Conservation (phyloP, 2,329 filamentous ascomycete genomes). For the Pseudogymnoascus sp. region DNA sequence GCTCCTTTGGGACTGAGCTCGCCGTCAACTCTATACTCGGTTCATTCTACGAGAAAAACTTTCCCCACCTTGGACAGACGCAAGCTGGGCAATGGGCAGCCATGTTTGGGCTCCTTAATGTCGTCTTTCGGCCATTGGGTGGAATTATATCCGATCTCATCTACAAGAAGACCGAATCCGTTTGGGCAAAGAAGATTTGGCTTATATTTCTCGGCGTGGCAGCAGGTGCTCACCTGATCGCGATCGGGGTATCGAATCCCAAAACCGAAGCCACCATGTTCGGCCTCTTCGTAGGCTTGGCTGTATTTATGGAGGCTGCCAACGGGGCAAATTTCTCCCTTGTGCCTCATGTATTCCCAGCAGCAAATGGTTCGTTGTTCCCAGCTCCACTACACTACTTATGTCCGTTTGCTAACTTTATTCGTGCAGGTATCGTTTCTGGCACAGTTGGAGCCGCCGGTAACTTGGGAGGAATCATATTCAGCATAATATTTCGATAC, state of each 20-base stretch:
- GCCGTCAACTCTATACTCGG: slow-evolving; percentile 54
- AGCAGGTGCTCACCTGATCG: slow-evolving; percentile 48
- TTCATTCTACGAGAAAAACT: slow-evolving; percentile 52
- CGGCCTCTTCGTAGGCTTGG: slow-evolving; percentile 64
- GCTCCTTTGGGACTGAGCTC: slow-evolving; percentile 56
- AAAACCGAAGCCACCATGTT: slow-evolving; percentile 56
- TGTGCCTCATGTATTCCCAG: slow-evolving; percentile 56
- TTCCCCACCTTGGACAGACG: slow-evolving; percentile 49
- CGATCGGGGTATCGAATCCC: slow-evolving; percentile 53
- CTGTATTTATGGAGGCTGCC: slow-evolving; percentile 72
- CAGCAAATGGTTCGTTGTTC: slow-evolving; percentile 28
- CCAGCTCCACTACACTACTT: not conserved
- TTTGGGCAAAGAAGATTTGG: slow-evolving; percentile 56
- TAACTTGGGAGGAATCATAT: slow-evolving; percentile 76
- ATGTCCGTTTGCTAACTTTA: slow-evolving; percentile 49
- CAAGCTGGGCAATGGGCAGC: slow-evolving; percentile 55
- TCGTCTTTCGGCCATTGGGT: slow-evolving; percentile 58
- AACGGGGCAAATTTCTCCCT: slow-evolving; percentile 50
- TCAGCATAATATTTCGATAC: slow-evolving; percentile 75
- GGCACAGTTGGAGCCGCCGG: slow-evolving; percentile 70
- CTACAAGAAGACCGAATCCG: slow-evolving; percentile 21
- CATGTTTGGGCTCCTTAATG: slow-evolving; percentile 69
- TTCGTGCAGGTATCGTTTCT: slow-evolving; percentile 49
- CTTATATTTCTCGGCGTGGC: slow-evolving; percentile 46
- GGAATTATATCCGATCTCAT: slow-evolving; percentile 45